Percentiles rank a stretch among this genome's conserved stretches.
Conservation (phyloP, 495 filamentous ascomycete species). For the Aspergillus haitiensis region DNA sequence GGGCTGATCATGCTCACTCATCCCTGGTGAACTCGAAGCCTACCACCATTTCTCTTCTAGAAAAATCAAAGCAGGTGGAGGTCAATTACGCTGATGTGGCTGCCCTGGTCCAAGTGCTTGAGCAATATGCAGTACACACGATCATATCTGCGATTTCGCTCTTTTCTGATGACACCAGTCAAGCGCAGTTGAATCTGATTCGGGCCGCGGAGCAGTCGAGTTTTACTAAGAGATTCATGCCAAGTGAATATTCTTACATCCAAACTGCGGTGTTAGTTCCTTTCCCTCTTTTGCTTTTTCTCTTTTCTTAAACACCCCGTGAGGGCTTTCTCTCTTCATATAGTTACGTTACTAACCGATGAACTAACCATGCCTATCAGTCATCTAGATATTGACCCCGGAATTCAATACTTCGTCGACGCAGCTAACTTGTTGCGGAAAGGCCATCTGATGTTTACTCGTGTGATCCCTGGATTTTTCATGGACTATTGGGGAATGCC, state of each 20-base stretch:
- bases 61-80: conserved; percentile 23
- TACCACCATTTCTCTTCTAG: conserved; percentile 8
- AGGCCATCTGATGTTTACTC: conserved; percentile 46
- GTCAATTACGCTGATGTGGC: conserved; percentile 47
- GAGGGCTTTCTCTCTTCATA: neutral
- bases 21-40: neutral
- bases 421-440: conserved; percentile 34
- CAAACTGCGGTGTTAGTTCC: conserved; percentile 36
- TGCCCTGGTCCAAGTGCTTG: conserved; percentile 39
- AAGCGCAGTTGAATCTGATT: conserved; percentile 49
- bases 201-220: conserved; percentile 47
- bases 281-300: no score
- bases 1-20: neutral
- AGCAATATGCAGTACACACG: conserved; percentile 49
- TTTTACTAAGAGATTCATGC: conserved; percentile 47
- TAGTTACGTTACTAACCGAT: neutral
- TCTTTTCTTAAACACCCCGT: no score
- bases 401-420: conserved; percentile 38
- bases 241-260: conserved; percentile 50
- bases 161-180: conserved; percentile 32
- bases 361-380: conserved; percentile 16
- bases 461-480: conserved; percentile 52
- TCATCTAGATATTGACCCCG: conserved; percentile 36
- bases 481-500: conserved; percentile 58
- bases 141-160: conserved; percentile 52